Percentiles rank a stretch among this genome's conserved stretches.
phyloP scores from a whole-genome alignment of 2,329 filamentous ascomycete species.

The Hirsutella rhossiliensis region DNA sequence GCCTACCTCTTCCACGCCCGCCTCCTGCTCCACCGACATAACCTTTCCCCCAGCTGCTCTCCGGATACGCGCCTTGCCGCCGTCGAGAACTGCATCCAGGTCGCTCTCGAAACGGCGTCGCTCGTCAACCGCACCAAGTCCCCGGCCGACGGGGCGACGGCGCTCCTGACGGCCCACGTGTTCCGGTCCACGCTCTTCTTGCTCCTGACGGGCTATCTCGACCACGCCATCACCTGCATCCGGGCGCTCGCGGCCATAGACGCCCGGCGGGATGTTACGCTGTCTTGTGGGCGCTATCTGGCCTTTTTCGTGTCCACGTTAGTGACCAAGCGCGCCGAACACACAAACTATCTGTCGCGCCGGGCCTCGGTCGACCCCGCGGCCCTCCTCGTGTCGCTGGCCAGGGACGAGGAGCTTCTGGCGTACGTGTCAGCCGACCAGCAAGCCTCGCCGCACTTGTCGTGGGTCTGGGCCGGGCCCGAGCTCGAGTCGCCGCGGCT shows the following conservation, averaged over 20 bases:
- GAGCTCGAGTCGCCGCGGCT: conserved; percentile 31
- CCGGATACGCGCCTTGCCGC: conserved; percentile 55
- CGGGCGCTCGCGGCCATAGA: conserved; percentile 61
- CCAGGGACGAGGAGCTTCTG: conserved; percentile 73
- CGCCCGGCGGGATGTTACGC: conserved; percentile 57
- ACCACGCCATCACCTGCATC: conserved; percentile 60
- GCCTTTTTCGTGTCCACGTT: conserved; percentile 68
- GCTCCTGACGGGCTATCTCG: conserved; percentile 60
- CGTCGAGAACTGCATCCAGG: conserved; percentile 62
- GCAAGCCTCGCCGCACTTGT: conserved; percentile 63
- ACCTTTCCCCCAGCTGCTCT: conserved; percentile 62
- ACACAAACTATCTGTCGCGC: conserved; percentile 24
- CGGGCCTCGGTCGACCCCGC: conserved; percentile 19
- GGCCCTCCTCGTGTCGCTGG: conserved; percentile 18
- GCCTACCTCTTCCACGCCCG: conserved; percentile 71
- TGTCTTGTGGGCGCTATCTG: conserved; percentile 69
- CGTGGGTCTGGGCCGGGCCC: conserved; percentile 70
- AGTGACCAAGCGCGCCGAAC: conserved; percentile 38
- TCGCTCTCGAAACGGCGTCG: conserved; percentile 66
- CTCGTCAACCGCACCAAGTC: conserved; percentile 57
- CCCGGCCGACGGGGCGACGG: conserved; percentile 56
- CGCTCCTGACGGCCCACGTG: conserved; percentile 68
- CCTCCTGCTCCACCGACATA: conserved; percentile 80
- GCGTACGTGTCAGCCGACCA: conserved; percentile 79
- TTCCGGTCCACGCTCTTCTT: conserved; percentile 80